phyloP scores from a whole-genome alignment of 1,284 basidiomycete genomes.

The Leccinum fallax region DNA sequence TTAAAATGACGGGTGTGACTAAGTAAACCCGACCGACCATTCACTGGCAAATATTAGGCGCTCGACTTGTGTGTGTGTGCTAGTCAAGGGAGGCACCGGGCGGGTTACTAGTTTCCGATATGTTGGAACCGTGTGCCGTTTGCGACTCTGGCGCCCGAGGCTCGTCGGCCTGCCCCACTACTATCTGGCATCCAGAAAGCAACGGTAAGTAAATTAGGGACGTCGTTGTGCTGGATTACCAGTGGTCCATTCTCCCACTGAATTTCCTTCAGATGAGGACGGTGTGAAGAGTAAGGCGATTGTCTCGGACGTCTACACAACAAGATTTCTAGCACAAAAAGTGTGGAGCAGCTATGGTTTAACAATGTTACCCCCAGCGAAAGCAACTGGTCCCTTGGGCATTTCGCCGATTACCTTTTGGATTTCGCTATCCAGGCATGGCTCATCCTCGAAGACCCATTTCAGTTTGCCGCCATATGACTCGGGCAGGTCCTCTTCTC shows the following conservation, averaged over 20 bases:
- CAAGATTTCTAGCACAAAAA: background rate
- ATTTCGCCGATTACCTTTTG: conserved; percentile 44
- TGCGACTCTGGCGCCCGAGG: background rate
- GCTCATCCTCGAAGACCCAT: conserved; percentile 68
- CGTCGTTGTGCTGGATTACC: background rate
- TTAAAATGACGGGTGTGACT: background rate
- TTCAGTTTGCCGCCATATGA: conserved; percentile 68
- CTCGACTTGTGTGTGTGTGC: background rate
- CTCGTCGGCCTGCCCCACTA: background rate
- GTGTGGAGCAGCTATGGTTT: conserved; percentile 12
- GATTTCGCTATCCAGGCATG: conserved; percentile 54
- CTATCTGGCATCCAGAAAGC: background rate
- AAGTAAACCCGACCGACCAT: background rate
- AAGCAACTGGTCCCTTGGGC: conserved; percentile 55
- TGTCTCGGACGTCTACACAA: background rate
- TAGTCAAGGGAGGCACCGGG: background rate
- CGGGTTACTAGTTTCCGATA: background rate
- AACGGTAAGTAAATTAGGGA: background rate
- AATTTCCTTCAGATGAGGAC: background rate
- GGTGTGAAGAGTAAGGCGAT: background rate
- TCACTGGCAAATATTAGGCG: background rate
- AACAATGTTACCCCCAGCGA: conserved; percentile 45
- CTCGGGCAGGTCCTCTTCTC: conserved; percentile 59
- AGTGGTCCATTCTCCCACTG: background rate
- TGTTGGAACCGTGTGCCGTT: background rate